Evolutionary conservation across 345 rosid genomes (phyloP), one percentile per base, ranked within the genome.

Genomic region (Gynandropsis gynandra): DNA sequence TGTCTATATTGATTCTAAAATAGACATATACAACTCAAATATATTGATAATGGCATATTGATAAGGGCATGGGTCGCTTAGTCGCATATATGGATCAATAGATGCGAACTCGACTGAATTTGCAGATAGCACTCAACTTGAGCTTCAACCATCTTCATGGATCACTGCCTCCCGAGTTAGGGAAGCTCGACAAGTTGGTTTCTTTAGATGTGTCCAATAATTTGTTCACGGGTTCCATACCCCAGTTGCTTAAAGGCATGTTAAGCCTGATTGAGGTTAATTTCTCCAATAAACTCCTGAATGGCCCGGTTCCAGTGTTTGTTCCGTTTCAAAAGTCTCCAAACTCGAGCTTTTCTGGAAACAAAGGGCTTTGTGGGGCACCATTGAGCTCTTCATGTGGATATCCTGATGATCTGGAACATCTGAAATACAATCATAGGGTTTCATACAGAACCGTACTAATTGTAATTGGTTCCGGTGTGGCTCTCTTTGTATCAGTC

Each of bases 241-340:
- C 98, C 1, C 61, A 65, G 16, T 82, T 75, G 38, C 80, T 77
- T 16, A 80, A 71, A 74, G 95, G 88, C 62, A 76, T 87, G 88
- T 47, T 84, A 74, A 92, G 95, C 72, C 81, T 92, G 78, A 87
- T 87, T 21, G 93, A 84, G 59, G 87, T 92, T 64, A 79, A 87
- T 66, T 84, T 92, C 70, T 84, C 96, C 3, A 85, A 79, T 52
- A 92, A 92, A 68, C 77, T 79, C 47, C 77, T 92, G 50, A 61
- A 63, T 1, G 98, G 98, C 10, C 73, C 76, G 0, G 68, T 84
- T 14, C 96, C 96, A 1, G 58, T 60, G 34, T 87, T 79, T 48
- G 85, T 59, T 24, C 98, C 95, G 3, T 90, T 90, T 53, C 98
- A 87, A 61, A 87, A 87, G 79, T 80, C 95, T 69, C 74, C 87